Base-by-base conservation (phyloP, 78 protist genomes). In the Creolimax fragrantissima region DNA sequence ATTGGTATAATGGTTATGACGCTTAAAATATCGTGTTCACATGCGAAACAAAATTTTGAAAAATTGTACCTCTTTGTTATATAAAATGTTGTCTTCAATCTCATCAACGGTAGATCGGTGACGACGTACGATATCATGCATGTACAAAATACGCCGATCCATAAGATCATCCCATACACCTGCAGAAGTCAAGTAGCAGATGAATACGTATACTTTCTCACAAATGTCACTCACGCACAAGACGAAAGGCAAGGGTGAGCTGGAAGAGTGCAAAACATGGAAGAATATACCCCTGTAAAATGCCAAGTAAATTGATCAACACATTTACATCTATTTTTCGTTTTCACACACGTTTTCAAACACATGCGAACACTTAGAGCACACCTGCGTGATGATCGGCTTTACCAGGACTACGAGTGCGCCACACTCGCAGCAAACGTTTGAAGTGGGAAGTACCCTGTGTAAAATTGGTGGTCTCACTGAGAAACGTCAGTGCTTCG, bases 131-230 rank as follows among this genome's bases (percentile, higher is more conserved):
- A 58, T 24, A 24, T 58, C 74, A 24, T 39, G 32, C 36, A 89
- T 4, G 91, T 44, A 89, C 0, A 43, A 3, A 35, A 5, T 35
- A 17, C 91, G 91, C 3, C 3, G 5, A n/a, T 3, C 3, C 42
- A 45, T 42, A 3, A 89, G 81, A 17, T 45, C 91, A 42, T 89
- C 91, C 91, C 91, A 89, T 5, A 89, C 91, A n/a, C n/a, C 37
- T 17, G 39, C 3, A 35, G 67, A 35, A n/a, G 3, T 88, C 41
- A 42, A 43, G 24, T 2, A 6, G 4, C 67, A 4, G 35, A 43
- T 3, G 3, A 2, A 43, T 67, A 3, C 6, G 3, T n/a, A n/a
- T n/a, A n/a, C n/a, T n/a, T n/a, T n/a, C n/a, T n/a, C n/a, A n/a
- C n/a, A n/a, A n/a, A n/a, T n/a, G n/a, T n/a, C n/a, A n/a, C n/a